phyloP scores from a whole-genome alignment of 306 rosid genomes.

The Lablab purpureus region DNA sequence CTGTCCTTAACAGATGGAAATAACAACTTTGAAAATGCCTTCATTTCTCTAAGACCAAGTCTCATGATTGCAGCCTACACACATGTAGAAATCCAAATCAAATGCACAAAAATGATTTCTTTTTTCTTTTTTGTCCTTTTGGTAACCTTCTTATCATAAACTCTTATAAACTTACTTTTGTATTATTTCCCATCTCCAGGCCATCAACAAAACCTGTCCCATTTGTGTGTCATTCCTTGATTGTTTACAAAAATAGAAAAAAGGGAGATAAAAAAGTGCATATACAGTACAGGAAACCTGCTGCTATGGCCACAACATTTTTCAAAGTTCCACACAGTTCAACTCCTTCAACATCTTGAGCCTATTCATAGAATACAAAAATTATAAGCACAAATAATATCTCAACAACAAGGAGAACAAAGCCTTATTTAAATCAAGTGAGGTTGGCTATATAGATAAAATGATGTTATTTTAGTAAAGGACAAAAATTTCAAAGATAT shows the following conservation, averaged over 20 bases:
- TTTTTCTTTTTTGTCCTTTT: background rate
- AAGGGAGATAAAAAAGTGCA: conserved; percentile 25
- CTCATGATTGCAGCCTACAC: conserved; percentile 97
- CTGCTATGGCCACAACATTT: conserved; percentile 96
- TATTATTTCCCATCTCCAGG: conserved; percentile 97
- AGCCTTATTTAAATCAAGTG: background rate
- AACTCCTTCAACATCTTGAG: conserved; percentile 95
- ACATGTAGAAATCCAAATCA: conserved; percentile 40
- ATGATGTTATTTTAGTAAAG: too few relatives aligned
- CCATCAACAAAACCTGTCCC: conserved; percentile 98
- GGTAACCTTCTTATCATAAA: conserved; percentile 18
- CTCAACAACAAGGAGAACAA: background rate
- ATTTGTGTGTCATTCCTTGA: conserved; percentile 43
- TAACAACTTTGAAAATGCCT: conserved; percentile 88
- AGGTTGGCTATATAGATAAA: too few relatives aligned
- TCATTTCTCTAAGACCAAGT: conserved; percentile 94
- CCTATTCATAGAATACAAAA: conserved; percentile 57
- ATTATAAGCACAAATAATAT: conserved; percentile 14
- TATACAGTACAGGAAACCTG: conserved; percentile 62
- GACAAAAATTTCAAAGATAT: too few relatives aligned
- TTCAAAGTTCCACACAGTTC: conserved; percentile 97
- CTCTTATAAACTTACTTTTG: conserved; percentile 68
- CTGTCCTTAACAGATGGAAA: conserved; percentile 90
- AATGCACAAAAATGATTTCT: background rate
- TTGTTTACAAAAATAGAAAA: conserved; percentile 34